These are phyloP conservation scores for Tephrocybe sp. DNA, from an alignment of 768 basidiomycete genomes.

Conservation along the genomic window DNA sequence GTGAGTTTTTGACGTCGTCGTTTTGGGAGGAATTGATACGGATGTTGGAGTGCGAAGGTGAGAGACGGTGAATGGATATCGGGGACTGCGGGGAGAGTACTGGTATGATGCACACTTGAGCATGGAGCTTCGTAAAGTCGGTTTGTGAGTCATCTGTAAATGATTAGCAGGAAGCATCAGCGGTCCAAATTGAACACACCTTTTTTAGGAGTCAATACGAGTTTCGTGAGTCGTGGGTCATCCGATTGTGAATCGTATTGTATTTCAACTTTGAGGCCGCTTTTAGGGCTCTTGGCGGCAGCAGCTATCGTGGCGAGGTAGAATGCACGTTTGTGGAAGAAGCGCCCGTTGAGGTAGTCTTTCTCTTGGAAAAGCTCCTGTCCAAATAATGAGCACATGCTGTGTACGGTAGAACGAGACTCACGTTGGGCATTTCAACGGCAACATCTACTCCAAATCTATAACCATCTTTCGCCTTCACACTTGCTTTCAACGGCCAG, in stretches of 20 bases:
- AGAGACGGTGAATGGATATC: slow-evolving; percentile 65
- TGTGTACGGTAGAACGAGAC: slow-evolving; percentile 27
- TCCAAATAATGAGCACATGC: too few relatives aligned
- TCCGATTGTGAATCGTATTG: slow-evolving; percentile 56
- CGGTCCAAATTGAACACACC: slow-evolving; percentile 34
- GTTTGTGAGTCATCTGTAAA: slow-evolving; percentile 45
- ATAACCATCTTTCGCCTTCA: slow-evolving; percentile 66
- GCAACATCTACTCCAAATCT: slow-evolving; percentile 78
- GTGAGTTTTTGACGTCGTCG: slow-evolving; percentile 22
- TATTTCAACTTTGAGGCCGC: slow-evolving; percentile 54
- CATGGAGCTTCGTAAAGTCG: slow-evolving; percentile 69
- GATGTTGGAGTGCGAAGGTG: slow-evolving; percentile 72
- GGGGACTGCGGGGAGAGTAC: slow-evolving; percentile 58
- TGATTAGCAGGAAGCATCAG: slow-evolving; percentile 23
- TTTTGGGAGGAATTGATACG: slow-evolving; percentile 20
- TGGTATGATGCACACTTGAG: slow-evolving; percentile 75
- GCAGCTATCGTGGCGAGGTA: slow-evolving; percentile 82
- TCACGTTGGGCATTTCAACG: slow-evolving; percentile 83
- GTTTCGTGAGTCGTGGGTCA: slow-evolving; percentile 65
- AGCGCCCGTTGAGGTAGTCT: slow-evolving; percentile 86
- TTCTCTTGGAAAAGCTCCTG: slow-evolving; percentile 92
- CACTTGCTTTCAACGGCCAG: slow-evolving; percentile 78
- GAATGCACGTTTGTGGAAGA: slow-evolving; percentile 90
- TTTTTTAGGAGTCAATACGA: slow-evolving; percentile 58
- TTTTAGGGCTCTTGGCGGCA: slow-evolving; percentile 47